Base-by-base conservation (phyloP, 805 yeast genomes). In the Schizosaccharomyces osmophilus region DNA sequence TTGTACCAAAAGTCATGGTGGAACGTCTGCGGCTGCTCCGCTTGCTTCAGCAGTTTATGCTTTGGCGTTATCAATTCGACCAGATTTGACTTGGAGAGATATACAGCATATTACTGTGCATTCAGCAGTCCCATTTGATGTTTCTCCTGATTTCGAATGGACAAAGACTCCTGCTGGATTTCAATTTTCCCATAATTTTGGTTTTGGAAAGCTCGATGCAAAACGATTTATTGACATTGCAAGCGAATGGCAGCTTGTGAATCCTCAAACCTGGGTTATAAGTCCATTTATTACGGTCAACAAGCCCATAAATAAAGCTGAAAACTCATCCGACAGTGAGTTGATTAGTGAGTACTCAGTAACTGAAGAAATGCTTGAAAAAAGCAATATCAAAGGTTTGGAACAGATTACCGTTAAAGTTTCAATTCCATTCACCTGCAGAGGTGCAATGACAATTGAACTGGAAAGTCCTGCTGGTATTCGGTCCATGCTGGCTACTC, bases 1-100 rank as follows among this genome's bases (percentile, higher is more conserved):
- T 69, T 93, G 98, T 71, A 74, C 94, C 1, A 77, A 77, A 48
- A 71, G 66, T 31, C 98, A 93, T 71, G 96, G 97, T 11, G 98
- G 98, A 24, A 93, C 98, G 0, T 90, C 97, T 26, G 98, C 98
- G 0, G 97, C 98, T 17, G 98, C 98, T 0, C 98, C 98, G 0
- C 76, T 93, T 62, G 97, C 97, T 0, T 97, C 97, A 0, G 98
- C 97, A n/a, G 78, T 93, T 0, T 87, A 85, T 69, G 80, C 97
- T 0, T 74, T 93, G 61, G 86, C 86, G 1, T 74, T 93, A 60
- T 82, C 83, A 66, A 88, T 84, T 3, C 85, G 95, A 65, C 95
- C 96, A 0, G 78, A 83, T 4, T 77, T 93, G 62, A 85, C 96
- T 0, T 93, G 98, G 98, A 79, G 98, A 69, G 98, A 93, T 69